phyloP scores from a whole-genome alignment of 1,284 basidiomycete species.

The Cronartium quercuum region DNA sequence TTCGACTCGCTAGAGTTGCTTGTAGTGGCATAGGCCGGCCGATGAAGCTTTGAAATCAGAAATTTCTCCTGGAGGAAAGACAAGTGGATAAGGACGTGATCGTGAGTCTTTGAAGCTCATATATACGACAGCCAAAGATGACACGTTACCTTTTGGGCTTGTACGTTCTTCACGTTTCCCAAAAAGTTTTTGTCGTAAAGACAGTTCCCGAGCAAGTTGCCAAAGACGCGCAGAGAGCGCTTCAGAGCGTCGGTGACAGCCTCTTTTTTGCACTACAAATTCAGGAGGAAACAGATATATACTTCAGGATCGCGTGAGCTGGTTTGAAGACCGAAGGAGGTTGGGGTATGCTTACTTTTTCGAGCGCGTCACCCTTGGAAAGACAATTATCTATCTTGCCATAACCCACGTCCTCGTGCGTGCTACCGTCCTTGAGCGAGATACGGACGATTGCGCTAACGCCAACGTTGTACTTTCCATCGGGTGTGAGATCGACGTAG shows the following conservation, averaged over 20 bases:
- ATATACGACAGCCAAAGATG: background rate
- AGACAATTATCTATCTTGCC: slow-evolving; percentile 77
- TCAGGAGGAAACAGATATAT: background rate
- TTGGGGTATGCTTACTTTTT: slow-evolving; percentile 62
- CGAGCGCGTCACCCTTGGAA: slow-evolving; percentile 75
- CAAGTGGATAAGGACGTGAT: background rate
- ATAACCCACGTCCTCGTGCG: slow-evolving; percentile 88
- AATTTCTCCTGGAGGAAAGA: slow-evolving; percentile 31
- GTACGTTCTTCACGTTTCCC: slow-evolving; percentile 76
- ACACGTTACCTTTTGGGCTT: slow-evolving; percentile 58
- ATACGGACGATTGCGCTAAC: slow-evolving; percentile 80
- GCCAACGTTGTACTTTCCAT: slow-evolving; percentile 63
- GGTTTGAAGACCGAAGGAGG: slow-evolving; percentile 9
- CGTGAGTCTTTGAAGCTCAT: background rate
- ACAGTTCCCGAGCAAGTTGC: slow-evolving; percentile 90
- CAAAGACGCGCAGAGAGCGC: slow-evolving; percentile 81
- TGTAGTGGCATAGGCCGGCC: slow-evolving; percentile 16
- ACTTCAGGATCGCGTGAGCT: background rate
- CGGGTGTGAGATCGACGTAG: slow-evolving; percentile 51
- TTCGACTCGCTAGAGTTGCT: background rate
- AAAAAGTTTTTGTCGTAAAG: slow-evolving; percentile 87
- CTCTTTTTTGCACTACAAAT: slow-evolving; percentile 82
- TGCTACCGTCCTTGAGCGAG: slow-evolving; percentile 78
- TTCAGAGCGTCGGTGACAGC: slow-evolving; percentile 93
- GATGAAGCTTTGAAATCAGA: slow-evolving; percentile 22